These are phyloP conservation scores for Taphrina confusa DNA, from an alignment of 1,139 yeast genomes.

Conservation along the genomic window DNA sequence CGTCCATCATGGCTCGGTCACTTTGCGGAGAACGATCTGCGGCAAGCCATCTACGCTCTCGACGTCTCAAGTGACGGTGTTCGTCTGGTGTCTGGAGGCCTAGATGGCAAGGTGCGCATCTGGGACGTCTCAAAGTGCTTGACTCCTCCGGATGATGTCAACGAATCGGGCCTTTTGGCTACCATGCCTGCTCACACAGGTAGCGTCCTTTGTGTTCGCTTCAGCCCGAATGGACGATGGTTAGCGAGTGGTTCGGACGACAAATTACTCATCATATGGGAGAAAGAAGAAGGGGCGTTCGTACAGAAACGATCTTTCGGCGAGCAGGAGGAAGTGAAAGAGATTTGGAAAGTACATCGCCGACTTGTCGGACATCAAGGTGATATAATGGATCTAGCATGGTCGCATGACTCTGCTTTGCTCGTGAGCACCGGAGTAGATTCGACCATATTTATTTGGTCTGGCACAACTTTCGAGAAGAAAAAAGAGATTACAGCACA, in stretches of 20 bases:
- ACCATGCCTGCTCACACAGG: constrained; percentile 85
- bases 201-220: constrained; percentile 88
- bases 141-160: constrained; percentile 40
- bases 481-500: constrained; percentile 87
- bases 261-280: constrained; percentile 88
- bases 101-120: constrained; percentile 84
- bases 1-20: constrained; percentile 34
- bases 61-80: constrained; percentile 79
- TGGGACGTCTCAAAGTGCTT: constrained; percentile 74
- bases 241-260: constrained; percentile 96
- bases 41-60: constrained; percentile 61
- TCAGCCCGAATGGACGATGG: constrained; percentile 87
- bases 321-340: constrained; percentile 29
- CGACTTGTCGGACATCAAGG: constrained; percentile 94
- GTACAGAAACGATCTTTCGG: constrained; percentile 33
- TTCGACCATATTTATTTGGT: constrained; percentile 89
- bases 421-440: constrained; percentile 93
- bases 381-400: constrained; percentile 94
- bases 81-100: constrained; percentile 88
- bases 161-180: constrained; percentile 61
- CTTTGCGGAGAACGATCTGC: constrained; percentile 23
- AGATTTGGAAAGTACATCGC: constrained; percentile 47
- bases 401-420: constrained; percentile 93
- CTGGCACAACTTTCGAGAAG: constrained; percentile 85
- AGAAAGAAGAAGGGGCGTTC: constrained; percentile 65